Evolutionary conservation across 2,329 filamentous ascomycete genomes (phyloP), one percentile per base, ranked within the genome.

Genomic region (Neofusicoccum laricinum): DNA sequence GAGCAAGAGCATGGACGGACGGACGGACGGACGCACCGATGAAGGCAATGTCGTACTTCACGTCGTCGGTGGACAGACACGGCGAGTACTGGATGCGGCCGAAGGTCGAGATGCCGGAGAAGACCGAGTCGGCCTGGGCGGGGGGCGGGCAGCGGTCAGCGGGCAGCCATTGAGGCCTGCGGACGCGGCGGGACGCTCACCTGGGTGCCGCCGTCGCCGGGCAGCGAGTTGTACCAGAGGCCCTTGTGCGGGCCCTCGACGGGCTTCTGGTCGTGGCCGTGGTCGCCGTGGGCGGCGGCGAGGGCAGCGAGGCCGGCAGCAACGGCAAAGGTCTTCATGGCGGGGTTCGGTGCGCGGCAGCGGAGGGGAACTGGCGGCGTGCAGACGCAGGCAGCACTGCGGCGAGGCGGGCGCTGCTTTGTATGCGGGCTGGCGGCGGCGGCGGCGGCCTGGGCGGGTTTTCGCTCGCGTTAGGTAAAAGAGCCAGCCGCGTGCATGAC

Each of bases 71-170:
- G n/a, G 85, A 81, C 3, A 96, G 81, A 74, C 92, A 96, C 2
- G 90, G 90, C 65, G 84, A 86, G 77, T 96, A 95, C 5, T 88
- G 87, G 46, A 95, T 80, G 58, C 91, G 88, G 11, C 91, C 92
- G 73, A 95, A 95, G 7, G 92, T 96, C 0, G 90, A 90, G 72
- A 96, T 95, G 32, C 92, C 92, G 1, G 90, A 94, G 78, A 95
- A 96, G 65, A 95, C 91, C 0, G 91, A 93, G 75, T 96, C 91
- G 66, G 91, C 91, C 89, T 93, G 66, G 45, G 40, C 41, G 15
- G 50, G 17, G 19, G 17, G 8, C 3, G 7, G n/a, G 5, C 8
- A 50, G 40, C 12, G 25, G 25, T 30, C 25, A 30, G 25, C 53
- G 19, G n/a, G 17, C 38, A 5, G 53, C 41, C 49, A 49, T 67